Conservation (phyloP, 768 basidiomycete species). For the Hydnomerulius pinastri region DNA sequence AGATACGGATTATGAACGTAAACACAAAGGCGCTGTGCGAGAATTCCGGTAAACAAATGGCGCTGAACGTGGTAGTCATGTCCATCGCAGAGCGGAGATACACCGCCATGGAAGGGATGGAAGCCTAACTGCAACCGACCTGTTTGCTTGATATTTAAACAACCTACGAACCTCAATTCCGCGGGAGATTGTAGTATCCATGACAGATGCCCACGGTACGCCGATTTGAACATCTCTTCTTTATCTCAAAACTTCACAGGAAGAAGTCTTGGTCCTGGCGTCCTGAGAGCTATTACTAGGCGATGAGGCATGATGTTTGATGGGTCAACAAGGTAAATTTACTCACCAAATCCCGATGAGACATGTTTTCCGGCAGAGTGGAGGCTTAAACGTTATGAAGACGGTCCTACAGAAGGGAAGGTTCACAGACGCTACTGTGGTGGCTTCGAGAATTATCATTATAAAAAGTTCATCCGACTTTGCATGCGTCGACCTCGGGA, state of each 20-base stretch:
- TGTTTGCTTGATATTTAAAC: slow-evolving; percentile 9
- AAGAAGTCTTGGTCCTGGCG: background rate
- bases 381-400: background rate
- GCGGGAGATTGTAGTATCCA: slow-evolving; percentile 33
- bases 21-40: background rate
- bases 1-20: background rate
- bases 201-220: slow-evolving; percentile 28
- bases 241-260: background rate
- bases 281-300: slow-evolving; percentile 12
- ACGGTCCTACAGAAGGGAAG: background rate
- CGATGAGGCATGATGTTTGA: slow-evolving; percentile 4
- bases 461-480: background rate
- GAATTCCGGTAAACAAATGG: slow-evolving; percentile 8
- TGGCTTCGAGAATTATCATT: too few relatives aligned
- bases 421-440: too few relatives aligned
- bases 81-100: slow-evolving; percentile 24
- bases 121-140: slow-evolving; percentile 16
- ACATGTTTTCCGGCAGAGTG: background rate
- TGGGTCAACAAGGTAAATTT: background rate
- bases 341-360: background rate
- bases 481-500: background rate
- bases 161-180: slow-evolving; percentile 23
- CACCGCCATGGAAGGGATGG: slow-evolving; percentile 15
- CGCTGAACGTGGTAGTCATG: background rate
- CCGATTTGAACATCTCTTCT: slow-evolving; percentile 15